Evolutionary conservation across 805 yeast species (phyloP).

Genomic region (Pichia californica): DNA sequence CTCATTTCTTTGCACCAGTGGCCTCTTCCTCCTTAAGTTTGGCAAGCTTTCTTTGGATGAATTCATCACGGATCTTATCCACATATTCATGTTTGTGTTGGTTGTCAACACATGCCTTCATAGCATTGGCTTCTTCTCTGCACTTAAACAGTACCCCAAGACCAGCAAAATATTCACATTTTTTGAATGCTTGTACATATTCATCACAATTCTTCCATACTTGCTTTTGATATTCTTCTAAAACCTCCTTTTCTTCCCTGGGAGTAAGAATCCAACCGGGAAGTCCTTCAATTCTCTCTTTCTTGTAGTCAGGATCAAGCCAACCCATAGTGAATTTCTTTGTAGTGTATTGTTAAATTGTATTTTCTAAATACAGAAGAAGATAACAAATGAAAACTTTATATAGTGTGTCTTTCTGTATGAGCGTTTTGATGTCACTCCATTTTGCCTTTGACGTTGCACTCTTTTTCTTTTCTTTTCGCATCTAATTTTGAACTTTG

Average conservation of each 20-base stretch:
- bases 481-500: too few species aligned
- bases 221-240: conserved; percentile 60
- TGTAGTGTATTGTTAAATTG: too few species aligned
- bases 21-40: conserved; percentile 7
- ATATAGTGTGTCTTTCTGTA: too few species aligned
- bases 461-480: too few species aligned
- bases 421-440: too few species aligned
- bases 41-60: conserved; percentile 48
- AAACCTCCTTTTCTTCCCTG: conserved; percentile 65
- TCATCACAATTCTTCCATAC: conserved; percentile 65
- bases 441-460: too few species aligned
- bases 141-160: conserved; percentile 64
- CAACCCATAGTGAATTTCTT: neutral
- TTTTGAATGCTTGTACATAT: conserved; percentile 59
- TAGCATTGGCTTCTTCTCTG: conserved; percentile 46
- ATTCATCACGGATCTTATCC: conserved; percentile 62
- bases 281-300: conserved; percentile 32
- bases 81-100: conserved; percentile 58
- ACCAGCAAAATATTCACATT: conserved; percentile 60
- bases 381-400: too few species aligned
- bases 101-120: conserved; percentile 56
- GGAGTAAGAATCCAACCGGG: conserved; percentile 78
- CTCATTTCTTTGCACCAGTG: neutral
- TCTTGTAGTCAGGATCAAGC: conserved; percentile 14
- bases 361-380: too few species aligned